Evolutionary conservation across 257 asterid species (phyloP).

Genomic region (Solanum lycopersicoides): DNA sequence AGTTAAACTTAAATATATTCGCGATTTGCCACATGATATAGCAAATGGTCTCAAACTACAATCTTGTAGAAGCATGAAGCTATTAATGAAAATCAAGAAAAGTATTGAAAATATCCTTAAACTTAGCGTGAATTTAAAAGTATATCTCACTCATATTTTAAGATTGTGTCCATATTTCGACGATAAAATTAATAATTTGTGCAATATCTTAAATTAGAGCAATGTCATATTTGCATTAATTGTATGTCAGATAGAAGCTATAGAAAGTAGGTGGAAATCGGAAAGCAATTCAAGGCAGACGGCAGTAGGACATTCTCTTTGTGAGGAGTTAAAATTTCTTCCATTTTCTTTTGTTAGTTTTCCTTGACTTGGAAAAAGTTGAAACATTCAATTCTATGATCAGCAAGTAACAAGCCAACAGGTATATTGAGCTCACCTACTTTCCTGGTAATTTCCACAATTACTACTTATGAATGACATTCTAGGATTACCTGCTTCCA

Average conservation of each 20-base stretch:
- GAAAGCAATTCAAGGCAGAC: not conserved
- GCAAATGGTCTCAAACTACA: too few relatives aligned
- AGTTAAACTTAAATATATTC: accelerated
- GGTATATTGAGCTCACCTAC: not conserved
- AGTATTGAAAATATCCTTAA: too few relatives aligned
- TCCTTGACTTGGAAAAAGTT: not conserved
- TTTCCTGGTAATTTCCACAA: not conserved
- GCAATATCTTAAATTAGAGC: not conserved
- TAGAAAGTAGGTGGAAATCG: not conserved
- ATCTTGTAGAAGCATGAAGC: too few relatives aligned
- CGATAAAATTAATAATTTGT: too few relatives aligned
- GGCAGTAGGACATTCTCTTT: not conserved
- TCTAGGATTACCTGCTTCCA: not conserved
- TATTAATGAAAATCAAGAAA: too few relatives aligned
- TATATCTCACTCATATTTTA: too few relatives aligned
- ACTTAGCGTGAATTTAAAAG: too few relatives aligned
- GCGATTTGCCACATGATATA: too few relatives aligned
- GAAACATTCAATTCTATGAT: not conserved
- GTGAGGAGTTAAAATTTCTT: not conserved
- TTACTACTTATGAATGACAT: not conserved
- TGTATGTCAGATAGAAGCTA: not conserved
- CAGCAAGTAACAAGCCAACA: not conserved
- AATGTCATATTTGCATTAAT: not conserved
- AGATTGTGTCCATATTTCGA: too few relatives aligned
- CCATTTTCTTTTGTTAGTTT: not conserved